Conservation (phyloP, 2,329 filamentous ascomycete species). For the Ophiocordyceps unilateralis region DNA sequence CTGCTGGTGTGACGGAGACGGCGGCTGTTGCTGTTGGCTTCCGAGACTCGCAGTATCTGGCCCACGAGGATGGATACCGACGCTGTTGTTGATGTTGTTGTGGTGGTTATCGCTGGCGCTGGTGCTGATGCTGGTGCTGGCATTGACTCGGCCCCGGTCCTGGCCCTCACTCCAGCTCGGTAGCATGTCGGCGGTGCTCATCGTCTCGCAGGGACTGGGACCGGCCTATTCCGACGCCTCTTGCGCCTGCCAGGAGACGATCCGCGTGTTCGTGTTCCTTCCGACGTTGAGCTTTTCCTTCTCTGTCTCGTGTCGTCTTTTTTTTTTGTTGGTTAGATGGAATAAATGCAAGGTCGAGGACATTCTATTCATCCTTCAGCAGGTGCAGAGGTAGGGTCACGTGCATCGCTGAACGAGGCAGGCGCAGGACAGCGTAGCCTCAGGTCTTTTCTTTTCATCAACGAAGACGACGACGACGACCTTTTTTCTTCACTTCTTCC, state of each 20-base stretch:
- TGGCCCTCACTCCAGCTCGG: neutral
- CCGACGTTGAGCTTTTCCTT: no score
- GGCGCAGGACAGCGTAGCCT: neutral
- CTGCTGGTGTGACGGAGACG: constrained; percentile 2
- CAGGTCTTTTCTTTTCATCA: neutral
- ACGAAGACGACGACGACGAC: neutral
- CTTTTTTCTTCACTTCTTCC: neutral
- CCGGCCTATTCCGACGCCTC: neutral
- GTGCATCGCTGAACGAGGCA: neutral
- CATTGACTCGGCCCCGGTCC: neutral
- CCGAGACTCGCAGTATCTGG: neutral
- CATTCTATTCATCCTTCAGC: neutral
- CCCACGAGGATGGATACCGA: constrained; percentile 3
- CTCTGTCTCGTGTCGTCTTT: neutral
- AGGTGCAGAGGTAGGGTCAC: neutral
- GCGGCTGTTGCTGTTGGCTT: neutral
- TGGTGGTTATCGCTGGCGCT: constrained; percentile 4
- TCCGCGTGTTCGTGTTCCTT: neutral
- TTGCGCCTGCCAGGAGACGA: neutral
- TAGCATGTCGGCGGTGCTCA: neutral
- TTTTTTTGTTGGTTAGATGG: no score
- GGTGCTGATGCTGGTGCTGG: constrained; percentile 2
- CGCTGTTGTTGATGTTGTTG: constrained; percentile 2
- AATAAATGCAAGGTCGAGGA: neutral
- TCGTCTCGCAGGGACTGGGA: neutral